Evolutionary conservation across 495 filamentous ascomycete genomes (phyloP), one percentile per base, ranked within the genome.

Genomic region (Barbatosphaeria neglecta): DNA sequence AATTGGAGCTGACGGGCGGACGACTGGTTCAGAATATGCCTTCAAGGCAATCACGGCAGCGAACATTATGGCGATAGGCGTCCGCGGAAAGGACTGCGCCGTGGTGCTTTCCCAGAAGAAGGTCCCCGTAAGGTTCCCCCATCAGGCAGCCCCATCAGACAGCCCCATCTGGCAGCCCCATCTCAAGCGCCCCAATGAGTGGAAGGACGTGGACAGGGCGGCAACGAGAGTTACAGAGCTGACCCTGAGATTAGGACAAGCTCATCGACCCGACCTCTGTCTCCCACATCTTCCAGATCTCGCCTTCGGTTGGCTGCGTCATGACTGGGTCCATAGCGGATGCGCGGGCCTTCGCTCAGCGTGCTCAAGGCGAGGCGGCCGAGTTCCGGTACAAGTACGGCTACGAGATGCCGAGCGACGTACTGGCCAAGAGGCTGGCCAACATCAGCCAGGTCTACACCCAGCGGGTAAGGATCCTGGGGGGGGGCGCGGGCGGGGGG

Each of bases 361-460:
- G 92, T 55, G 92, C 92, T 53, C 82, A 90, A 72, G 85, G 84
- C 46, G 92, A 98, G 71, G 93, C 92, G 50, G 93, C 90, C 41
- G 88, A 97, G 54, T 98, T 98, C 73, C 79, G 82, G 65, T 97
- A 98, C 78, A 96, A 96, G 65, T 95, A 78, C 61, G 92, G 92
- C 62, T 98, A 98, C 67, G 92, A 98, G 74, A 98, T 98, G 93
- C 92, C 92, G 46, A 94, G 87, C 65, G 92, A 98, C 68, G 93
- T 85, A 39, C 66, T 98, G 59, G 86, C 90, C 48, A 98, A 98
- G 79, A 76, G 92, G 64, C 68, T 98, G 68, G 92, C 92, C 54
- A 98, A 98, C 64, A 95, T 98, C 70, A 95, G 87, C 69, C 92
- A 98, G 67, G 92, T 98, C 45, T 98, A 97, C 68, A 98, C 92